phyloP scores from a whole-genome alignment of 75 land plant species.

The Pseudotsuga menziesii region DNA sequence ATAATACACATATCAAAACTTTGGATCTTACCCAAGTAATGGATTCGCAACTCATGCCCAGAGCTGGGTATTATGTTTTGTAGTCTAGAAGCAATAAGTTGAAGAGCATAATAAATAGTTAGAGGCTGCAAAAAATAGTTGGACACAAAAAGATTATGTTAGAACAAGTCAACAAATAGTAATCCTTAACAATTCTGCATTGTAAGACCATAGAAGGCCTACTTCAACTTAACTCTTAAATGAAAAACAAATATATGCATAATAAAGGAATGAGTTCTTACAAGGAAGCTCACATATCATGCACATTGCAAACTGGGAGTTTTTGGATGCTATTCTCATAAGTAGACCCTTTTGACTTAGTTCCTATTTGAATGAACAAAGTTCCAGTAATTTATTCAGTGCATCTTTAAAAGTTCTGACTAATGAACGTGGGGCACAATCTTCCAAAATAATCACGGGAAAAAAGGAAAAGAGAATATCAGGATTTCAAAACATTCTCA shows the following conservation, averaged over 20 bases:
- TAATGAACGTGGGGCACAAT: too few species aligned
- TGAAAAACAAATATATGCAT: slow-evolving; percentile 1
- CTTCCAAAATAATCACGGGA: too few species aligned
- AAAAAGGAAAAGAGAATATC: too few species aligned
- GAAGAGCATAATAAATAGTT: slow-evolving; percentile 5
- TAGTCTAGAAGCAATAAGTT: slow-evolving; percentile 1
- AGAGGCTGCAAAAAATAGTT: slow-evolving; percentile 4
- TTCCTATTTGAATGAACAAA: not conserved
- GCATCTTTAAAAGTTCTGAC: too few species aligned
- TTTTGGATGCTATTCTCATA: not conserved
- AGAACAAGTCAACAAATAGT: not conserved
- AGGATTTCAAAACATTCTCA: too few species aligned
- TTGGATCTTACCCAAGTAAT: slow-evolving; percentile 10
- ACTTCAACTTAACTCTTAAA: not conserved
- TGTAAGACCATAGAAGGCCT: not conserved
- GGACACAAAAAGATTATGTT: not conserved
- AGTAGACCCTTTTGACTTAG: not conserved
- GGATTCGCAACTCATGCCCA: slow-evolving; percentile 3
- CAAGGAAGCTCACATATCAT: not conserved
- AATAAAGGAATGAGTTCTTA: not conserved
- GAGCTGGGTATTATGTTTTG: not conserved
- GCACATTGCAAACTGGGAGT: not conserved
- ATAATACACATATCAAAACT: not conserved
- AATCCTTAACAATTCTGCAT: not conserved
- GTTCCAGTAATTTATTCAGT: not conserved